Percentiles rank a stretch among this genome's conserved stretches.
Evolutionary conservation across 139 green algal genomes (phyloP).

Genomic region (Chlamydomonas sp.): DNA sequence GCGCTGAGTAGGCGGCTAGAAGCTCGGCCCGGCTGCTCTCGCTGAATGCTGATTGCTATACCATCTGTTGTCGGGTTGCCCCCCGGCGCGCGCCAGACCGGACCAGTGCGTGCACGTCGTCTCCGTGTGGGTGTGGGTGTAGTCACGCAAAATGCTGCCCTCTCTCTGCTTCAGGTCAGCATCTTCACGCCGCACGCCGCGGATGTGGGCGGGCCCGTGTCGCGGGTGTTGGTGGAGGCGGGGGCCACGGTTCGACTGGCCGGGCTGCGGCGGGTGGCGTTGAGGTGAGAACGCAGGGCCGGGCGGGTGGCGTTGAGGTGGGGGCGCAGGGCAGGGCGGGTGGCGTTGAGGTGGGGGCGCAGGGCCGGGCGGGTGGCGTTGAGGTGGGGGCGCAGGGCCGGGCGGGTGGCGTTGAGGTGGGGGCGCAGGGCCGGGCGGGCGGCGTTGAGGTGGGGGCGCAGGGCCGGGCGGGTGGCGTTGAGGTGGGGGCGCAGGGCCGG

Average conservation of each 20-base stretch:
- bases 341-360: too few relatives aligned
- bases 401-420: neutral
- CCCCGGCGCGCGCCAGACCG: too few relatives aligned
- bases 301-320: neutral
- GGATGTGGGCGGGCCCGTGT: conserved; percentile 45
- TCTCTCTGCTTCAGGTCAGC: neutral
- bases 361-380: too few relatives aligned
- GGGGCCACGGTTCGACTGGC: conserved; percentile 34
- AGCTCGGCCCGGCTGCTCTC: too few relatives aligned
- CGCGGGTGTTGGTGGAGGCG: conserved; percentile 25
- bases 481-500: too few relatives aligned
- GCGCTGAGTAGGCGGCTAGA: too few relatives aligned
- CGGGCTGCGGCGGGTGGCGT: neutral
- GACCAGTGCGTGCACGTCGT: too few relatives aligned
- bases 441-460: neutral
- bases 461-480: conserved; percentile 4
- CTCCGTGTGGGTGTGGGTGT: too few relatives aligned
- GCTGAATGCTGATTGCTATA: too few relatives aligned
- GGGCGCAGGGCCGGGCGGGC: neutral
- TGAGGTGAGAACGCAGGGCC: conserved; percentile 4
- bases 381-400: too few relatives aligned
- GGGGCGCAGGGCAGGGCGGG: neutral
- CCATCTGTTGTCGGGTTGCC: too few relatives aligned
- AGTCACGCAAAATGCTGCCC: too few relatives aligned
- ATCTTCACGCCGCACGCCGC: conserved; percentile 45